These are phyloP conservation scores for Fraxinus xanthoxyloides DNA, from an alignment of 305 asterid genomes.

Conservation along the genomic window DNA sequence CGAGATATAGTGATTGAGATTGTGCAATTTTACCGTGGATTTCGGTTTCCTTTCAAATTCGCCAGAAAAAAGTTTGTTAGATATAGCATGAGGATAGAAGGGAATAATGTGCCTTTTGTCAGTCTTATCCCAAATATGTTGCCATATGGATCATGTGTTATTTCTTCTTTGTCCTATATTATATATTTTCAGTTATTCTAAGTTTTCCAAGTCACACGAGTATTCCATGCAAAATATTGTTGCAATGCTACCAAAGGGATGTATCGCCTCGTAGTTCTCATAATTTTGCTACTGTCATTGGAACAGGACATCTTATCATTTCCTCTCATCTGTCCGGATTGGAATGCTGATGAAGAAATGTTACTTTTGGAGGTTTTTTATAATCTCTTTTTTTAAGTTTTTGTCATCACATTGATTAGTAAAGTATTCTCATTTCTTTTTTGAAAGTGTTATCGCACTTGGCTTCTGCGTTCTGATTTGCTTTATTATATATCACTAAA, in stretches of 20 bases:
- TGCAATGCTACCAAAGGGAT: constrained; percentile 4
- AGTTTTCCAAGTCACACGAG: not conserved
- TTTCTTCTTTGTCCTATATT: not conserved
- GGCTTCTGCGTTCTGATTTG: constrained; percentile 11
- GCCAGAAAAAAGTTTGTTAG: not conserved
- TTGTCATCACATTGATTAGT: constrained; percentile 19
- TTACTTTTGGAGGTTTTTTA: constrained; percentile 66
- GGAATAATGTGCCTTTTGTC: not conserved
- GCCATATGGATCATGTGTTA: constrained; percentile 12
- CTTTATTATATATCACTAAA: constrained; percentile 13
- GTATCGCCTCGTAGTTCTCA: constrained; percentile 16
- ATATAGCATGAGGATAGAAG: not conserved
- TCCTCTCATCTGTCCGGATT: constrained; percentile 73
- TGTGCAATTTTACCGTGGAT: not conserved
- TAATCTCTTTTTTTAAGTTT: constrained; percentile 15
- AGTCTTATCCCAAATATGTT: not conserved
- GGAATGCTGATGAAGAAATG: constrained; percentile 84
- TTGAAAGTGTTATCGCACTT: constrained; percentile 10
- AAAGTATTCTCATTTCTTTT: not conserved
- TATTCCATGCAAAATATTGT: not conserved
- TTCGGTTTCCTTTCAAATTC: constrained; percentile 4
- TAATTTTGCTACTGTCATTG: constrained; percentile 25
- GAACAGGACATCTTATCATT: constrained; percentile 64
- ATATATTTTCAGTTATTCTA: not conserved
- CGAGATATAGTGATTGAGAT: not conserved